phyloP scores from a whole-genome alignment of 768 basidiomycete species.

The Exidia glandulosa region DNA sequence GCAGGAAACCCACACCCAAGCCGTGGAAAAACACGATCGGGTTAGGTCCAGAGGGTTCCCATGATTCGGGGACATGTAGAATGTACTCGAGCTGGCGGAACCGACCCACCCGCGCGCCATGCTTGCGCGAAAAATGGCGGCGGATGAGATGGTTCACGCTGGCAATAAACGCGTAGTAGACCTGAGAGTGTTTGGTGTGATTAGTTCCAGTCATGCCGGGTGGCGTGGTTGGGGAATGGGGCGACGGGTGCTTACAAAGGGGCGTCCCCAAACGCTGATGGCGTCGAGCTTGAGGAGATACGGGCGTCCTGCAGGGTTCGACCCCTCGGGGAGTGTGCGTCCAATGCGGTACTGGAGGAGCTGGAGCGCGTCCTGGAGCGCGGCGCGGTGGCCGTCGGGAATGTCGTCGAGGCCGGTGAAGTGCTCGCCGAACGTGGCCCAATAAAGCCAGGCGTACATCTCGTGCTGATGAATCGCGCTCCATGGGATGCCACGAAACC shows the following conservation, averaged over 20 bases:
- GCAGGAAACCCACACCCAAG: conserved; percentile 70
- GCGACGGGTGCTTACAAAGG: conserved; percentile 36
- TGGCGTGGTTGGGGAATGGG: conserved; percentile 21
- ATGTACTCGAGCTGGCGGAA: conserved; percentile 69
- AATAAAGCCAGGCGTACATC: conserved; percentile 67
- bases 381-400: conserved; percentile 31
- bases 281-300: conserved; percentile 71
- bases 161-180: conserved; percentile 46
- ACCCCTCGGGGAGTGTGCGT: conserved; percentile 47
- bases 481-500: conserved; percentile 74
- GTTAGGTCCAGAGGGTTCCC: conserved; percentile 49
- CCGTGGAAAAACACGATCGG: conserved; percentile 85
- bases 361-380: conserved; percentile 49
- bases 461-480: conserved; percentile 52
- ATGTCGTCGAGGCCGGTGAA: conserved; percentile 42
- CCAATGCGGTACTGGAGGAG: conserved; percentile 67
- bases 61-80: conserved; percentile 54
- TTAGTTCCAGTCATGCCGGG: conserved; percentile 24
- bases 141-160: conserved; percentile 38
- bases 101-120: conserved; percentile 32
- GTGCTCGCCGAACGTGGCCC: conserved; percentile 66
- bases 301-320: conserved; percentile 38
- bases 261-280: conserved; percentile 57
- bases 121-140: conserved; percentile 30
- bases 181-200: conserved; percentile 15